These are phyloP conservation scores for Ogataea ganodermae DNA, from an alignment of 805 yeast species.

Conservation along the genomic window DNA sequence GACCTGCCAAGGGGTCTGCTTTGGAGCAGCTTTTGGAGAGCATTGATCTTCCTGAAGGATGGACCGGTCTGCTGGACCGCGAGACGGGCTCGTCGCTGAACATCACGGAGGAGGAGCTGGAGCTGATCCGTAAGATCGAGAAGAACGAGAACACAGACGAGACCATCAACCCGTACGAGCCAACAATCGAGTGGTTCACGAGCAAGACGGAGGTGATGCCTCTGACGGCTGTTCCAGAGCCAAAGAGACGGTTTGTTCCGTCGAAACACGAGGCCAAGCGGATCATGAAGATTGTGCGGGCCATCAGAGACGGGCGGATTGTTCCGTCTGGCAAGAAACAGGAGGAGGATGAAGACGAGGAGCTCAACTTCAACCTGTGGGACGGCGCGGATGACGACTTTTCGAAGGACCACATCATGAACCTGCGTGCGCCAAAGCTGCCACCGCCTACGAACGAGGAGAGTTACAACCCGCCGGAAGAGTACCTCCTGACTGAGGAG, in stretches of 20 bases:
- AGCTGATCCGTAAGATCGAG: slow-evolving; percentile 83
- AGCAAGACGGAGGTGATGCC: slow-evolving; percentile 86
- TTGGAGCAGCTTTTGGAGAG: slow-evolving; percentile 85
- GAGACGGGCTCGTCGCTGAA: slow-evolving; percentile 85
- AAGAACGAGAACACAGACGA: slow-evolving; percentile 83
- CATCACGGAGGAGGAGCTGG: slow-evolving; percentile 83
- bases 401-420: slow-evolving; percentile 79
- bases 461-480: slow-evolving; percentile 96
- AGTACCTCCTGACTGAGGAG: slow-evolving; percentile 78
- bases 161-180: slow-evolving; percentile 83
- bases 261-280: slow-evolving; percentile 96
- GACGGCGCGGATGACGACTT: slow-evolving; percentile 61
- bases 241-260: slow-evolving; percentile 94
- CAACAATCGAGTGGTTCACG: slow-evolving; percentile 94
- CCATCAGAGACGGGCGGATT: slow-evolving; percentile 94
- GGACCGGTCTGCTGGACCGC: slow-evolving; percentile 95
- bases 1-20: slow-evolving; percentile 97
- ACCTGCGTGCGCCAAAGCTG: slow-evolving; percentile 89
- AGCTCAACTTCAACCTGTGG: slow-evolving; percentile 80
- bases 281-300: slow-evolving; percentile 93
- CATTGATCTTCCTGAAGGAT: slow-evolving; percentile 95
- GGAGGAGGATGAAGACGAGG: slow-evolving; percentile 51
- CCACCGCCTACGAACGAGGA: slow-evolving; percentile 97
- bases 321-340: slow-evolving; percentile 67
- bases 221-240: slow-evolving; percentile 90